Percentiles rank a stretch among this genome's conserved stretches.
Conservation (phyloP, 306 rosid species). For the cucumber (Cucumis sativus) region DNA sequence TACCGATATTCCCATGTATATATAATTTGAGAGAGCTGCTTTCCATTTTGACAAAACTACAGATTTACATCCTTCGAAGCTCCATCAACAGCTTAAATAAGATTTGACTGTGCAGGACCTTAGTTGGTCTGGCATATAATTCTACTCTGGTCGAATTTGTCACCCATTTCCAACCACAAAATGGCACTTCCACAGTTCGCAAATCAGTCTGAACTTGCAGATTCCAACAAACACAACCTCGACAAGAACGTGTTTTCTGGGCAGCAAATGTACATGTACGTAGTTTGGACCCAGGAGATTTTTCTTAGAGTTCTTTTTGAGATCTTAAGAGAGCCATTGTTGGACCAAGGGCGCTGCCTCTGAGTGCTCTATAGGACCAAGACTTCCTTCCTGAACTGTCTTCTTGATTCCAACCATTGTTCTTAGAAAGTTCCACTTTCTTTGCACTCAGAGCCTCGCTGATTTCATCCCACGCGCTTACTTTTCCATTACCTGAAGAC, state of each 20-base stretch:
- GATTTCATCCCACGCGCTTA: conserved; percentile 71
- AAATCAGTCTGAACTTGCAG: background rate
- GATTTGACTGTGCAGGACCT: background rate
- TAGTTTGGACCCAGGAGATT: conserved; percentile 7
- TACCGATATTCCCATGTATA: background rate
- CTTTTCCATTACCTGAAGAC: conserved; percentile 56
- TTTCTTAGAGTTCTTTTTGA: conserved; percentile 41
- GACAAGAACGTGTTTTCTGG: background rate
- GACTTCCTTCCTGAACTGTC: conserved; percentile 38
- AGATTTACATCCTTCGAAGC: background rate
- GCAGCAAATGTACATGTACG: background rate
- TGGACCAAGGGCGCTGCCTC: conserved; percentile 86
- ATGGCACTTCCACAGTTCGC: background rate
- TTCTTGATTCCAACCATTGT: conserved; percentile 36
- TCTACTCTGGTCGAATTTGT: background rate
- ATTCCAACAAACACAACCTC: background rate
- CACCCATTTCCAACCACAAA: background rate
- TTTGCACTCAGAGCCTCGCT: conserved; percentile 49
- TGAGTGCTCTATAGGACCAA: conserved; percentile 54
- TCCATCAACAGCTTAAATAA: background rate
- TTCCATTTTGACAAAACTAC: background rate
- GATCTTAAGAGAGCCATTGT: conserved; percentile 58
- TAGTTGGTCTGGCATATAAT: background rate
- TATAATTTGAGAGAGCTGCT: background rate
- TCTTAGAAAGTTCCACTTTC: conserved; percentile 52